These are phyloP conservation scores for Heliosperma pusillum DNA, from an alignment of 148 eudicot genomes.

Conservation along the genomic window DNA sequence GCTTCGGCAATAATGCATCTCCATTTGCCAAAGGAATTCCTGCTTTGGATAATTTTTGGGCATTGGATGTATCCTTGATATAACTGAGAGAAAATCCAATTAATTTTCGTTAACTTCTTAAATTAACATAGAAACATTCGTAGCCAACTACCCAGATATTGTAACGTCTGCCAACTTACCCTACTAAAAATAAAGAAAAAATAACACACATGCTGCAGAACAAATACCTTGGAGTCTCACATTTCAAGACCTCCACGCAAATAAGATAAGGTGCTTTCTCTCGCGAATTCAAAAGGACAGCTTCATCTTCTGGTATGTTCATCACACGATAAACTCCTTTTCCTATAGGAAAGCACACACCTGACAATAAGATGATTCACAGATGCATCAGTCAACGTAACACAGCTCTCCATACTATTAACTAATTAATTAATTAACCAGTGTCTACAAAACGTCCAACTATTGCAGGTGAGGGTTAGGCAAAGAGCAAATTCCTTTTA, in stretches of 20 bases:
- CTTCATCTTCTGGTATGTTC: constrained; percentile 94
- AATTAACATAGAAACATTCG: not conserved
- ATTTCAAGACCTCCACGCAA: constrained; percentile 83
- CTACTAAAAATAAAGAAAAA: not conserved
- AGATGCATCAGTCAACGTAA: constrained; percentile 4
- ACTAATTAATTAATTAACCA: not conserved
- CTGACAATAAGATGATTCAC: constrained; percentile 34
- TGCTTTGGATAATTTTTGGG: constrained; percentile 77
- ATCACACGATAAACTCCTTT: constrained; percentile 86
- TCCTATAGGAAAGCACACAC: constrained; percentile 94
- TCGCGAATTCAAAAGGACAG: constrained; percentile 84
- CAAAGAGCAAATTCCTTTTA: not conserved
- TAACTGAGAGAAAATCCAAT: constrained; percentile 30
- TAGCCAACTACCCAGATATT: constrained; percentile 8
- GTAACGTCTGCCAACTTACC: not conserved
- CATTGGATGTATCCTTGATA: constrained; percentile 56
- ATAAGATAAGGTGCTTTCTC: constrained; percentile 97
- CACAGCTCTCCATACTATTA: not conserved
- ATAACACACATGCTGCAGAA: not conserved
- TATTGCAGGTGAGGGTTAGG: not conserved
- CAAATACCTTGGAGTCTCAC: constrained; percentile 74
- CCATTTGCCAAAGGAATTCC: constrained; percentile 97
- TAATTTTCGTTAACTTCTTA: not conserved
- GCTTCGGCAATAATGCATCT: constrained; percentile 85
- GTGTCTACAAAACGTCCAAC: not conserved